Conservation (phyloP, 345 rosid genomes). For the Toxicodendron radicans region DNA sequence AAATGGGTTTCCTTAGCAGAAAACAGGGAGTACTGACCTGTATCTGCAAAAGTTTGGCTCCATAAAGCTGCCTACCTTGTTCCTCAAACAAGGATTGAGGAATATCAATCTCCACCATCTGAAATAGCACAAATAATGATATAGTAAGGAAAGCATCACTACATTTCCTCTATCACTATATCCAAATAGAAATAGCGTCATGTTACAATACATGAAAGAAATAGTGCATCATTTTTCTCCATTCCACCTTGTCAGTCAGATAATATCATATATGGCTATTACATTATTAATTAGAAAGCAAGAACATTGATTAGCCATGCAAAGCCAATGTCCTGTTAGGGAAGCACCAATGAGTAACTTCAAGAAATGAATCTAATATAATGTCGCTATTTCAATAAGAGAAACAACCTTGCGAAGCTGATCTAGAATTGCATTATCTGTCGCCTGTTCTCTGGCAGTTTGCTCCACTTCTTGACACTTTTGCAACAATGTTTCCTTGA, state of each 20-base stretch:
- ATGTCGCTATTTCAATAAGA: conserved; percentile 15
- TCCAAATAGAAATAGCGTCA: neutral
- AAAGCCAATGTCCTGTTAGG: neutral
- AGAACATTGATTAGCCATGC: neutral
- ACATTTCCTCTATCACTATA: neutral
- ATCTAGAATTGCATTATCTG: conserved; percentile 89
- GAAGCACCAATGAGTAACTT: conserved; percentile 10
- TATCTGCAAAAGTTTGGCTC: conserved; percentile 78
- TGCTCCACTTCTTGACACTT: conserved; percentile 77
- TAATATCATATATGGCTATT: neutral
- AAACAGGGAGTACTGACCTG: conserved; percentile 51
- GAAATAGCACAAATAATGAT: conserved; percentile 6
- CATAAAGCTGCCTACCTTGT: conserved; percentile 93
- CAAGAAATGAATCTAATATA: conserved; percentile 14
- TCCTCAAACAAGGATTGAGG: conserved; percentile 90
- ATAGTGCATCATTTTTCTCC: neutral
- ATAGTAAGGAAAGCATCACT: neutral
- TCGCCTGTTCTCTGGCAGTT: conserved; percentile 84
- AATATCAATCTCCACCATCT: conserved; percentile 94
- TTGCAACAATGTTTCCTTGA: conserved; percentile 62
- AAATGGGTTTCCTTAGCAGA: neutral
- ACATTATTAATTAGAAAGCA: neutral
- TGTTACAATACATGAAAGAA: neutral
- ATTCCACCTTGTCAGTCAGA: neutral
- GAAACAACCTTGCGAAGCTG: conserved; percentile 72